Conservation (phyloP, 768 basidiomycete species). For the Porpolomopsis calyptriformis region DNA sequence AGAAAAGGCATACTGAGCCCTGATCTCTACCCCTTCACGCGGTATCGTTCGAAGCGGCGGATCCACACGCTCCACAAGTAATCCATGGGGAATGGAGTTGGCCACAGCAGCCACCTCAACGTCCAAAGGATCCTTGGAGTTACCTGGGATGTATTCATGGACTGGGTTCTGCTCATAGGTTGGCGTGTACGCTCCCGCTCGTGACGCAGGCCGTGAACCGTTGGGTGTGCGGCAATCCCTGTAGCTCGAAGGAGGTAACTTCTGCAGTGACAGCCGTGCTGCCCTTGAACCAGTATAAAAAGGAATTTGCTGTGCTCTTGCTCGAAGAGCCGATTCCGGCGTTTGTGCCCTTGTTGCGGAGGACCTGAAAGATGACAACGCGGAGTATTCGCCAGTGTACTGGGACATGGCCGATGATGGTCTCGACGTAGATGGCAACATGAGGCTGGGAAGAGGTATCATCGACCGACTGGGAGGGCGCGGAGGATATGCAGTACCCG, state of each 20-base stretch:
- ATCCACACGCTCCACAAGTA: slow-evolving; percentile 72
- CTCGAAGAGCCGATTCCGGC: slow-evolving; percentile 51
- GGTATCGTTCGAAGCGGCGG: slow-evolving; percentile 57
- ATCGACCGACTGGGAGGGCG: slow-evolving; percentile 76
- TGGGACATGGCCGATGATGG: slow-evolving; percentile 65
- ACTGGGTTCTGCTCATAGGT: slow-evolving; percentile 40
- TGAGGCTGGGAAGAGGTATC: slow-evolving; percentile 71
- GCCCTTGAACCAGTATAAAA: slow-evolving; percentile 33
- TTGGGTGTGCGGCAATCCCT: slow-evolving; percentile 48
- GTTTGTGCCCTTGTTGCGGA: slow-evolving; percentile 50
- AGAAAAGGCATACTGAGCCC: slow-evolving; percentile 77
- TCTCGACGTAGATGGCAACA: slow-evolving; percentile 58
- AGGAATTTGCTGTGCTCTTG: slow-evolving; percentile 50
- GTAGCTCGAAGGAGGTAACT: slow-evolving; percentile 68
- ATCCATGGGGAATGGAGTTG: slow-evolving; percentile 67
- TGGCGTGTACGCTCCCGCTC: slow-evolving; percentile 56
- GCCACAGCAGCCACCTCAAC: slow-evolving; percentile 63
- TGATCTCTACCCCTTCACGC: slow-evolving; percentile 66
- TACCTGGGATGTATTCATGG: slow-evolving; percentile 56
- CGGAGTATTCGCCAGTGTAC: slow-evolving; percentile 45
- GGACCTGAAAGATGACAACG: slow-evolving; percentile 32
- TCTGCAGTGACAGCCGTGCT: slow-evolving; percentile 29
- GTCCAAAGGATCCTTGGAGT: slow-evolving; percentile 72
- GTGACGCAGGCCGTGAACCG: slow-evolving; percentile 51
- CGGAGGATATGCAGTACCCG: slow-evolving; percentile 30